Evolutionary conservation across 2,329 filamentous ascomycete species (phyloP).

Genomic region (Neofusicoccum sp.): DNA sequence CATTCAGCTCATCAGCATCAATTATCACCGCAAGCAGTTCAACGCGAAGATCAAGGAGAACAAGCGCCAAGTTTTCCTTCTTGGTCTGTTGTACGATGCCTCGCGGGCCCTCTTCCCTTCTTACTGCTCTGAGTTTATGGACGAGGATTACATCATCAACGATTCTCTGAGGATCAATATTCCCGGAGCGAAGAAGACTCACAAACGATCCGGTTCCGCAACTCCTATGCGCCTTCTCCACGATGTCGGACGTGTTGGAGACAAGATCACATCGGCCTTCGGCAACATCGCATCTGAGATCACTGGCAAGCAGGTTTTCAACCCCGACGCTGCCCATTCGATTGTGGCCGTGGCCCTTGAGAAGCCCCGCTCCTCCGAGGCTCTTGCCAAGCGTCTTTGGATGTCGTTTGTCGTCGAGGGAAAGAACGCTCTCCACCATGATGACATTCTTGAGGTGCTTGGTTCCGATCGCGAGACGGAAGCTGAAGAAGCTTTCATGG

Average conservation of each 20-base stretch:
- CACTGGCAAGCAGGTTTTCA: constrained; percentile 93
- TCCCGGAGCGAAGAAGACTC: constrained; percentile 54
- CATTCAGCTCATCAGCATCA: constrained; percentile 81
- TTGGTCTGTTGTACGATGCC: constrained; percentile 86
- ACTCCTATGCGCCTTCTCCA: constrained; percentile 80
- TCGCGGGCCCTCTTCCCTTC: constrained; percentile 87
- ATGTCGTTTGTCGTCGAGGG: constrained; percentile 97
- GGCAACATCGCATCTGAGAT: constrained; percentile 94
- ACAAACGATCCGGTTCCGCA: constrained; percentile 61
- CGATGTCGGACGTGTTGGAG: constrained; percentile 73
- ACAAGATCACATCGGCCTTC: constrained; percentile 91
- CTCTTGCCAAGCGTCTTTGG: constrained; percentile 93
- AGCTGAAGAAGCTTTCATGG: constrained; percentile 81
- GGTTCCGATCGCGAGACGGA: constrained; percentile 72
- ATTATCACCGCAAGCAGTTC: constrained; percentile 84
- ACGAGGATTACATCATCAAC: constrained; percentile 91
- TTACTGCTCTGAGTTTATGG: constrained; percentile 86
- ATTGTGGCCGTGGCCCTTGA: constrained; percentile 88
- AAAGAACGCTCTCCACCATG: constrained; percentile 73
- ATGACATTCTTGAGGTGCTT: constrained; percentile 87
- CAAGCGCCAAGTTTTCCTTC: constrained; percentile 80
- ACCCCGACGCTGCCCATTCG: constrained; percentile 85
- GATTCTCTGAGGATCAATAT: constrained; percentile 69
- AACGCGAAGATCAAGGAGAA: constrained; percentile 82
- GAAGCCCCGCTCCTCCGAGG: constrained; percentile 80